Evolutionary conservation across 495 filamentous ascomycete genomes (phyloP), one percentile per base, ranked within the genome.

Genomic region (Penicillium cataractarum): DNA sequence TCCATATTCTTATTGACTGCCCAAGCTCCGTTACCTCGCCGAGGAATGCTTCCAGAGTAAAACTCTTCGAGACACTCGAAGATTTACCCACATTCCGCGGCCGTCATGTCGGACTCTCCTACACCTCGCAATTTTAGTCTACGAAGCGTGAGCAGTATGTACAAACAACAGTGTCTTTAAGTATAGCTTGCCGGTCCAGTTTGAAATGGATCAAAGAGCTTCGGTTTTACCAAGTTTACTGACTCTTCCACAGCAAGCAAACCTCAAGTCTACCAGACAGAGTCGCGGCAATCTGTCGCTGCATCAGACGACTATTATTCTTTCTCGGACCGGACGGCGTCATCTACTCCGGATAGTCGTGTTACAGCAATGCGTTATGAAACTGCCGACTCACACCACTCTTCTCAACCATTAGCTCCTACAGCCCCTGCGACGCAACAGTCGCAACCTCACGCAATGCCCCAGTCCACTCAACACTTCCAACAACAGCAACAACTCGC

Each of bases 301-400:
- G 87, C 87, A 49, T 88, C 87, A 42, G 86, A 89, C 76, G 84
- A 89, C 74, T 89, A 89, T 72, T 87, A 85, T 68, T 88, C 86
- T n/a, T 78, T 87, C 66, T 83, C 82, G 29, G 84, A 84, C 40
- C 73, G 74, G 60, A 68, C 76, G 39, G 80, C 81, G 44, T 71
- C 78, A 48, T 70, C 77, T 29, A 74, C 67, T 49, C 78, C 79
- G 35, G 81, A 81, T 46, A 84, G 86, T 50, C 71, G 72, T 61
- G 71, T 68, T 6, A 82, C 81, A 12, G 75, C 79, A 26, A 75
- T 80, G 64, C 81, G 78, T 53, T 89, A 82, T 75, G 71, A 76
- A 22, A 84, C 83, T 22, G 79, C 83, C 31, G 75, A 75, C 12
- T 81, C 81, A 10, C 77, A 77, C 52, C 66, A 71, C 39, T 74